A percentile compares a stretch with the other conserved stretches of the same genome.
These are phyloP conservation scores for Triangularia verruculosa DNA, from an alignment of 2,329 filamentous ascomycete genomes.

Conservation along the genomic window DNA sequence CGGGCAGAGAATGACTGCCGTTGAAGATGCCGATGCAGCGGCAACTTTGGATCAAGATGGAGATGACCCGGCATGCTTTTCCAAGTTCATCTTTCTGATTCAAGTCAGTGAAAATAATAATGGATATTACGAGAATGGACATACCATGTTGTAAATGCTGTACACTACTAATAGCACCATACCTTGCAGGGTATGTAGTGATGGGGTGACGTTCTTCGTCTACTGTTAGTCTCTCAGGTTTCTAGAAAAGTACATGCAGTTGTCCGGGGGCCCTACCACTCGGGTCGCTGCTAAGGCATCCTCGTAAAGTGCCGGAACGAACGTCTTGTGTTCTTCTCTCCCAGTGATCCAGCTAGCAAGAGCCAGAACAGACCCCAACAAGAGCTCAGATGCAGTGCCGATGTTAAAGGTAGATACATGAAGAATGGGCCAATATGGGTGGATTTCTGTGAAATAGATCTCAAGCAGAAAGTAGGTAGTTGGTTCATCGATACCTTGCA, in stretches of 20 bases:
- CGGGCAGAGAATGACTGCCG: conserved; percentile 3
- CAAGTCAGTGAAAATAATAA: neutral
- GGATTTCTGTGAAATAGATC: conserved; percentile 9
- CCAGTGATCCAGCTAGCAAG: conserved; percentile 13
- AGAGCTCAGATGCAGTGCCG: neutral
- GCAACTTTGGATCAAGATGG: conserved; percentile 8
- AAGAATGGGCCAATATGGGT: conserved; percentile 17
- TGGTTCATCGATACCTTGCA: neutral
- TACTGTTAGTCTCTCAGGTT: neutral
- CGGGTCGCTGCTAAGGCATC: conserved; percentile 4
- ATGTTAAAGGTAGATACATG: conserved; percentile 13
- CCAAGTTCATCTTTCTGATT: conserved; percentile 5
- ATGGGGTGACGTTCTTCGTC: neutral
- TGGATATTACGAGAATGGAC: neutral
- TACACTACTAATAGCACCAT: conserved; percentile 16
- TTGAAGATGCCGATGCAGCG: conserved; percentile 16
- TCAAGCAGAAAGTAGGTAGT: neutral
- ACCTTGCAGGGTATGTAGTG: conserved; percentile 13
- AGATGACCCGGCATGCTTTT: conserved; percentile 5
- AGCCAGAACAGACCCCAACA: conserved; percentile 13
- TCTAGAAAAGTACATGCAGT: no score
- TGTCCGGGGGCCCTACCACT: neutral
- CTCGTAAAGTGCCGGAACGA: conserved; percentile 6
- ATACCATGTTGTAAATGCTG: conserved; percentile 7
- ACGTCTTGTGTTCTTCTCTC: neutral